Evolutionary conservation across 2,329 filamentous ascomycete genomes (phyloP).

Genomic region (Pseudocercospora vitis): DNA sequence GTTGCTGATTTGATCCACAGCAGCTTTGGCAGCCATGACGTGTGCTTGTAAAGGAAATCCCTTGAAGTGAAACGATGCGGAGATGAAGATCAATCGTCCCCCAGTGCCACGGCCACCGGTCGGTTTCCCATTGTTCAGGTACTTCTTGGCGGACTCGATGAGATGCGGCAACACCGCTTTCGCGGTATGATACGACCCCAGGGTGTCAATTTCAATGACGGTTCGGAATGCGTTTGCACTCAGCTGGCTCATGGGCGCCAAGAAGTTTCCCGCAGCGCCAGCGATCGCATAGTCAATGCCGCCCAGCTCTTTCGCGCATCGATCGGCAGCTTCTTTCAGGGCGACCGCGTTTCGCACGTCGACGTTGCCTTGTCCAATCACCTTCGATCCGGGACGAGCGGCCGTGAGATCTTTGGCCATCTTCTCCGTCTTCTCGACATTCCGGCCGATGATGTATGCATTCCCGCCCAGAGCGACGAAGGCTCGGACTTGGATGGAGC

Average conservation of each 20-base stretch:
- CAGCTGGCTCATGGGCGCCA: conserved; percentile 78
- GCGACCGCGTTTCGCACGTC: conserved; percentile 68
- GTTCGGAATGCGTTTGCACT: conserved; percentile 89
- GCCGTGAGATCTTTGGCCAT: conserved; percentile 80
- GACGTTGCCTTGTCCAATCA: conserved; percentile 76
- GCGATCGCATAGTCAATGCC: conserved; percentile 91
- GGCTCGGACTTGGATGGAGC: conserved; percentile 88
- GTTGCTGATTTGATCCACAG: conserved; percentile 79
- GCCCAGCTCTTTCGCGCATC: conserved; percentile 79
- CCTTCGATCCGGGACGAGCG: conserved; percentile 73
- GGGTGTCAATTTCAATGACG: conserved; percentile 93
- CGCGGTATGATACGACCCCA: conserved; percentile 91
- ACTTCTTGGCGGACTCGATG: conserved; percentile 66
- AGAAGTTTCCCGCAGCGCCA: conserved; percentile 93
- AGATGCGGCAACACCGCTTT: conserved; percentile 88
- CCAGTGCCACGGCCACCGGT: conserved; percentile 52
- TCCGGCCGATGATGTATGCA: conserved; percentile 90
- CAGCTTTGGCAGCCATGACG: conserved; percentile 88
- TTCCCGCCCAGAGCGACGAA: conserved; percentile 88
- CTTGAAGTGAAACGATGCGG: conserved; percentile 87
- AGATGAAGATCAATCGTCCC: conserved; percentile 85
- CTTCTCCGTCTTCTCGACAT: conserved; percentile 79
- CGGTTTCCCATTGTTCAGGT: conserved; percentile 58
- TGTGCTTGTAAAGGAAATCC: conserved; percentile 84
- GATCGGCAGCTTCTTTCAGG: conserved; percentile 71